Percentiles rank a stretch among this genome's conserved stretches.
phyloP scores from a whole-genome alignment of 352 stramenopile genomes.

The Pythium aphanidermatum region DNA sequence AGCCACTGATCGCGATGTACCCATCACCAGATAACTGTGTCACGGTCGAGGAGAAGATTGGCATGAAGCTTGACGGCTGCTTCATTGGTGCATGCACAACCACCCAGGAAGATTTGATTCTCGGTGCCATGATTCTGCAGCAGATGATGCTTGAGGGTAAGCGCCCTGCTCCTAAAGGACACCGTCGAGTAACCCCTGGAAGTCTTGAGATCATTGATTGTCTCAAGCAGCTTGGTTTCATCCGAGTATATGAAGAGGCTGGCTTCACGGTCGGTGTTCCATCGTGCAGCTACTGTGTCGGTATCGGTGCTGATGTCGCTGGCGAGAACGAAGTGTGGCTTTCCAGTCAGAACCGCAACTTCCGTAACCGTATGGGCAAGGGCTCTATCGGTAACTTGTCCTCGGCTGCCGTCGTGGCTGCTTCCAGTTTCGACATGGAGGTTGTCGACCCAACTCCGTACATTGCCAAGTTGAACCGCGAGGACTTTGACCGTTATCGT shows the following conservation, averaged over 20 bases:
- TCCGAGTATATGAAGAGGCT: constrained; percentile 72
- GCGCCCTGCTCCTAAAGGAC: constrained; percentile 32
- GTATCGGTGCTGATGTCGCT: constrained; percentile 73
- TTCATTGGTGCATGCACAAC: constrained; percentile 83
- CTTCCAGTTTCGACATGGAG: constrained; percentile 75
- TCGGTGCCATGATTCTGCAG: constrained; percentile 68
- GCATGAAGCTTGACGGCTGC: constrained; percentile 74
- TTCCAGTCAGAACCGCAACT: constrained; percentile 82
- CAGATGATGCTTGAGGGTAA: constrained; percentile 66
- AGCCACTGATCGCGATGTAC: constrained; percentile 64
- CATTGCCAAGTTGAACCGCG: constrained; percentile 54
- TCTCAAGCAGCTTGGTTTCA: constrained; percentile 54
- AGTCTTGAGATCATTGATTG: constrained; percentile 68
- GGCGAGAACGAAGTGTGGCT: constrained; percentile 74
- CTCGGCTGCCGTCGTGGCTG: constrained; percentile 60
- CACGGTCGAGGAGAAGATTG: constrained; percentile 52
- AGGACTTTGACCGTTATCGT: constrained; percentile 75
- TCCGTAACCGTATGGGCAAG: constrained; percentile 80
- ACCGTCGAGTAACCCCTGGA: constrained; percentile 67
- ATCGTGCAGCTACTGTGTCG: constrained; percentile 77
- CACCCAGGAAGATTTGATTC: constrained; percentile 76
- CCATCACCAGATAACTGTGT: constrained; percentile 81
- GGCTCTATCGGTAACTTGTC: constrained; percentile 74
- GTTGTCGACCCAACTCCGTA: constrained; percentile 63
- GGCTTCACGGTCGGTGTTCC: constrained; percentile 75